Percentiles rank a stretch among this genome's conserved stretches.
Conservation (phyloP, 495 filamentous ascomycete species). For the Penicillium macrosclerotiorum region DNA sequence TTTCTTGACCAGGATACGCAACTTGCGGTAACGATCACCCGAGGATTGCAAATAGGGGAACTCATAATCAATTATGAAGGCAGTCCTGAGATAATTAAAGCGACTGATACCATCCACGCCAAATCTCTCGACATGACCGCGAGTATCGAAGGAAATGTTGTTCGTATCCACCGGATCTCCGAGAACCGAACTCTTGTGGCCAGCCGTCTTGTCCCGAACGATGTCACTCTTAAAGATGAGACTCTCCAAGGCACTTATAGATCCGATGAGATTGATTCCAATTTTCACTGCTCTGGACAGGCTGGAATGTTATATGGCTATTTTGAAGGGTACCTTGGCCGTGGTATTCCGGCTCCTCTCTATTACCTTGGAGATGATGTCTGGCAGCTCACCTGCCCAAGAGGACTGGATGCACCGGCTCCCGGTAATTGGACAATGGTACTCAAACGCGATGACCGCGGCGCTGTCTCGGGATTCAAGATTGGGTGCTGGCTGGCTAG, state of each 20-base stretch:
- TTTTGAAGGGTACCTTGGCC: slow-evolving; percentile 33
- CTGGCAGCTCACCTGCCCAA: slow-evolving; percentile 28
- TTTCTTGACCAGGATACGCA: slow-evolving; percentile 31
- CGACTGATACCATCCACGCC: slow-evolving; percentile 10
- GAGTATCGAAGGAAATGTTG: slow-evolving; percentile 14
- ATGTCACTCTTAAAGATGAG: slow-evolving; percentile 2
- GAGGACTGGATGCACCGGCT: slow-evolving; percentile 32
- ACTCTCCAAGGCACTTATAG: slow-evolving; percentile 22
- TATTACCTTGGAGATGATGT: slow-evolving; percentile 30
- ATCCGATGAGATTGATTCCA: slow-evolving; percentile 28
- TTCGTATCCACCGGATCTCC: slow-evolving; percentile 20
- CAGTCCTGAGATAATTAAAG: slow-evolving; percentile 1
- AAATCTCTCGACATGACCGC: slow-evolving; percentile 11
- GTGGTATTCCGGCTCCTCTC: slow-evolving; percentile 22
- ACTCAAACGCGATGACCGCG: slow-evolving; percentile 22
- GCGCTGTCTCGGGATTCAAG: slow-evolving; percentile 13
- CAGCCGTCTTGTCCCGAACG: slow-evolving; percentile 14
- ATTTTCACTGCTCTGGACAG: slow-evolving; percentile 28
- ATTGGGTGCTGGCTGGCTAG: slow-evolving; percentile 37
- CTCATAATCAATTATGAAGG: slow-evolving; percentile 19
- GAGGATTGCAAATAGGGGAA: slow-evolving; percentile 13
- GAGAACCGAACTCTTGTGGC: slow-evolving; percentile 28
- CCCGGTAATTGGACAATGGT: slow-evolving; percentile 36
- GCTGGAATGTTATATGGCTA: slow-evolving; percentile 28
- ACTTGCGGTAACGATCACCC: too few species aligned